Base-by-base conservation (phyloP, 441 rosid genomes). In the Pelargonium fulgidum region DNA sequence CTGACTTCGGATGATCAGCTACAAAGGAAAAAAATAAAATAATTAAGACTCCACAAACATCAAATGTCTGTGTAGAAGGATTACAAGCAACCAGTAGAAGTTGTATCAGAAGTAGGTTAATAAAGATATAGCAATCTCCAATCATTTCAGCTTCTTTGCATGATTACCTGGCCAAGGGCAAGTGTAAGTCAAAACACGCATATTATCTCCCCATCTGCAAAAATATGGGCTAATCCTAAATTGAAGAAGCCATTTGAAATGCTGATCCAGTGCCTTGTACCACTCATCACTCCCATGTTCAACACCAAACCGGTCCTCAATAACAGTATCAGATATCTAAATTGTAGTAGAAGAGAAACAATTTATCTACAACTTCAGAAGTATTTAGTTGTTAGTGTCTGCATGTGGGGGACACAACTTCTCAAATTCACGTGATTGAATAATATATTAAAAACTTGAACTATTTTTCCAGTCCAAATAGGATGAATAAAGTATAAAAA, bases 171-270 rank as follows among this genome's bases (percentile, higher is more conserved):
- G 92, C 98, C 97, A 89, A 17, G 97, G 98, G 70, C 86, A 87
- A 66, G 96, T 89, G 83, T 91, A 93, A 52, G 95, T 86, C 83
- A 93, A 81, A 80, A 89, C 98, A 68, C 95, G 97, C 98, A 93
- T 91, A 79, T 81, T 77, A 62, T 88, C 89, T 75, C 95, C 95
- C 98, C 96, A 91, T 81, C 85, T 86, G 70, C 97, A 91, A 76
- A 91, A 93, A 76, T 86, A 93, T 39, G 98, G 98, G 77, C 97
- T 91, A 76, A 93, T 93, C 78, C 86, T 86, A 69, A 82, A 93
- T 68, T 86, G 97, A 79, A 93, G 96, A 80, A 93, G 89, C 98
- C 98, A 91, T 76, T 89, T 87, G 78, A 89, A 93, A 85, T 93
- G 96, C 61, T 71, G 84, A 73, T 91, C 90, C 75, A 93, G 61